Evolutionary conservation across 2,329 filamentous ascomycete species (phyloP).

Genomic region (Apiospora sp.): DNA sequence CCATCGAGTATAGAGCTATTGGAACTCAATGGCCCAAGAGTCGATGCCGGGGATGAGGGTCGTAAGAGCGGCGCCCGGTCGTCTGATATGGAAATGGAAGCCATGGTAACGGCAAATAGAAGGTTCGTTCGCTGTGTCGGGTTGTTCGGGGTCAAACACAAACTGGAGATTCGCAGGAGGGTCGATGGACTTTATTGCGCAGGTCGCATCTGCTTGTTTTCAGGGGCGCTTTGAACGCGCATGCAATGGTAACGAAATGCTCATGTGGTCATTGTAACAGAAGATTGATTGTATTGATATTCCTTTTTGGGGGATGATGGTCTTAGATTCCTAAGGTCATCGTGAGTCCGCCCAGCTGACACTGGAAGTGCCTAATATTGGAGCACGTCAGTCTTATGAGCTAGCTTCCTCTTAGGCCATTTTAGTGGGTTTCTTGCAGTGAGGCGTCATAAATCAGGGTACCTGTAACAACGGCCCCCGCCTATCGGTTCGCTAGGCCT

Average conservation of each 20-base stretch:
- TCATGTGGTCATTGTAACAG: constrained; percentile 13
- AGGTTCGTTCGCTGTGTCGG: constrained; percentile 7
- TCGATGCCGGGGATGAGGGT: constrained; percentile 40
- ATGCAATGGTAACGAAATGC: background rate
- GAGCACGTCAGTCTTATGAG: background rate
- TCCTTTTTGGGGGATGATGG: background rate
- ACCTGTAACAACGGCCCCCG: background rate
- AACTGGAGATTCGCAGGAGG: background rate
- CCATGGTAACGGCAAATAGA: background rate
- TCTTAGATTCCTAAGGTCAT: background rate
- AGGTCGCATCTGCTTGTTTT: constrained; percentile 16
- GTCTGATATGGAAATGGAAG: constrained; percentile 9
- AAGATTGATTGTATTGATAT: background rate
- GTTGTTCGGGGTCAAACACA: background rate
- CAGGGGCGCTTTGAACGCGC: constrained; percentile 3
- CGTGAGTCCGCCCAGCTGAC: background rate
- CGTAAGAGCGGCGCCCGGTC: constrained; percentile 35
- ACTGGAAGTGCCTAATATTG: background rate
- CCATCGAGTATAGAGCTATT: constrained; percentile 40
- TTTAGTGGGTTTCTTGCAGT: constrained; percentile 13
- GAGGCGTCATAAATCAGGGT: background rate
- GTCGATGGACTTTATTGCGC: constrained; percentile 15
- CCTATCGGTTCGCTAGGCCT: background rate
- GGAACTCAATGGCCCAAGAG: constrained; percentile 39
- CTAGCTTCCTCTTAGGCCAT: background rate